These are phyloP conservation scores for Solanum verrucosum DNA, from an alignment of 257 asterid species.

Conservation along the genomic window DNA sequence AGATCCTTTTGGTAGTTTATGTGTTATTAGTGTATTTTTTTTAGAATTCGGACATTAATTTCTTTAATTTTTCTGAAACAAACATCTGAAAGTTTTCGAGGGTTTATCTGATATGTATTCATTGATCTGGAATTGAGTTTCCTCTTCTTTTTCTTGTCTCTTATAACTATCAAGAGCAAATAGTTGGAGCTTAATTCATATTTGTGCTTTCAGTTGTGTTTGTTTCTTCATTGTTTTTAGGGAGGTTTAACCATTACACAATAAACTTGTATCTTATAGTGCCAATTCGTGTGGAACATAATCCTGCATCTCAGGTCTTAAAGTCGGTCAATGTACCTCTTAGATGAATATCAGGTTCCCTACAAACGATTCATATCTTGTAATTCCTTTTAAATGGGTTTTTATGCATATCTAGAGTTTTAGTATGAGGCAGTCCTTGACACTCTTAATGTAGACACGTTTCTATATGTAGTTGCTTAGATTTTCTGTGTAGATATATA, in stretches of 20 bases:
- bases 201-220: not conserved
- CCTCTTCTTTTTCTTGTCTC: not conserved
- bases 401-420: not conserved
- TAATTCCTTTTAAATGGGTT: not conserved
- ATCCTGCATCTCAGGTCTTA: not conserved
- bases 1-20: not conserved
- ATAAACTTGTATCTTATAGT: not conserved
- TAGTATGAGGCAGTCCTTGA: not conserved
- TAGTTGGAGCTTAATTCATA: not conserved
- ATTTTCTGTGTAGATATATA: not conserved
- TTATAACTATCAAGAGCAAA: not conserved
- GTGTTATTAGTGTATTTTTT: not conserved
- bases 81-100: not conserved
- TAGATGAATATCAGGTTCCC: not conserved
- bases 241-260: not conserved
- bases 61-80: not conserved
- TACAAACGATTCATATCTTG: not conserved
- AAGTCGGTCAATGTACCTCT: not conserved
- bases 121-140: not conserved
- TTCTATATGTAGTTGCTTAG: not conserved
- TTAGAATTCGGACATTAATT: not conserved
- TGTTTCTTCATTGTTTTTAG: not conserved
- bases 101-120: not conserved
- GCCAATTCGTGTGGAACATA: not conserved
- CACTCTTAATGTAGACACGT: not conserved